A percentile compares a stretch with the other conserved stretches of the same genome.
phyloP scores from a whole-genome alignment of 768 basidiomycete genomes.

The Hysterangium stoloniferum region DNA sequence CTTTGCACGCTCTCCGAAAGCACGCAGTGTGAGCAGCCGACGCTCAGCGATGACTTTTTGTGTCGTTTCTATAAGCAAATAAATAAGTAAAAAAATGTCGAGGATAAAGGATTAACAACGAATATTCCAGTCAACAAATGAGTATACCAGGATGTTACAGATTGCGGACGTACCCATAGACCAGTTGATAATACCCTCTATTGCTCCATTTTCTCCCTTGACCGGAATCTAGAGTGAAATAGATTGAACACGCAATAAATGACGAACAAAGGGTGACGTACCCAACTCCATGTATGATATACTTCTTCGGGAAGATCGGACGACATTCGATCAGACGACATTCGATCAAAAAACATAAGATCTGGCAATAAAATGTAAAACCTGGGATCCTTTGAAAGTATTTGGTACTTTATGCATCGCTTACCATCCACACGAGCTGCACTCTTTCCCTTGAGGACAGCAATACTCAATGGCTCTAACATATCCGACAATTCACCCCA shows the following conservation, averaged over 20 bases:
- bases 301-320: conserved; percentile 18
- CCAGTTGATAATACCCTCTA: conserved; percentile 18
- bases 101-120: background rate
- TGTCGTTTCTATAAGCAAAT: conserved; percentile 15
- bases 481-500: conserved; percentile 22
- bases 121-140: too few relatives aligned
- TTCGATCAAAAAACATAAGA: conserved; percentile 17
- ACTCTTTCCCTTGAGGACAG: conserved; percentile 15
- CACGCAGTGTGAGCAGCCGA: conserved; percentile 15
- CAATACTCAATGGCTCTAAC: conserved; percentile 15
- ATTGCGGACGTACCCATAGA: conserved; percentile 1
- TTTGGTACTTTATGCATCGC: background rate
- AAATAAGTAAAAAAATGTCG: background rate
- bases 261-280: conserved; percentile 6
- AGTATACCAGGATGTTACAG: too few relatives aligned
- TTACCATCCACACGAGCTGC: conserved; percentile 18
- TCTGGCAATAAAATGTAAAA: conserved; percentile 8
- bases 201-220: conserved; percentile 12
- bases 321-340: too few relatives aligned
- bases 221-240: conserved; percentile 15
- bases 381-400: background rate
- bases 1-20: conserved; percentile 14
- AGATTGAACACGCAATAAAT: background rate
- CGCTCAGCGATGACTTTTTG: conserved; percentile 19
- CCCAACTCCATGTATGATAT: conserved; percentile 21